Evolutionary conservation across 2,329 filamentous ascomycete genomes (phyloP), one percentile per base, ranked within the genome.

Genomic region (Chrysosporium queenslandicum): DNA sequence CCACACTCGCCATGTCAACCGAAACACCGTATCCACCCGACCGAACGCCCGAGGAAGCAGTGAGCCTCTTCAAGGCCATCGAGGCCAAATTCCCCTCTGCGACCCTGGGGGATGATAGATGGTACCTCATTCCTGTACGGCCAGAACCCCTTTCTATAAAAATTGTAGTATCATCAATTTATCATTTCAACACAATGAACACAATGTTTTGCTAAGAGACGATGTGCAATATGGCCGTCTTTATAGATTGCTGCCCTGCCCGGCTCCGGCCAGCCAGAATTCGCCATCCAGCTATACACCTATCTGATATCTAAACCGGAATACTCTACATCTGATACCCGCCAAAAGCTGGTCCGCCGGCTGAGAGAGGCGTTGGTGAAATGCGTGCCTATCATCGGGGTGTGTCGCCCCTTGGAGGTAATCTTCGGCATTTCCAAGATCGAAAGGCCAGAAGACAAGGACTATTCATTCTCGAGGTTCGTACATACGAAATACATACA

Each of bases 381-480:
- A 64, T 66, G 73, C n/a, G 70, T 80, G 9, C 68, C 71, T 11
- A 68, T 83, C 1, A 72, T 81, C 14, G 81, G 81, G 0, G 78
- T 83, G 0, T 81, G 78, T 63, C 83, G 81, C 60, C 79, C 80
- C 6, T 64, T 84, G 3, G 79, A 82, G 58, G 75, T 78, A 1
- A 75, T 82, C 40, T 68, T 81, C 6, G 69, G 74, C n/a, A 80
- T 82, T 50, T 69, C 66, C 53, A 67, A 71, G 14, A 61, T 77
- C 8, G 78, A 81, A 57, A 64, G 62, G 23, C 70, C 69, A 0
- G 79, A 82, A 60, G 81, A 84, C 58, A 76, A 73, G 48, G 81
- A 84, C 58, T 77, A 71, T 52, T 72, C 67, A 3, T 69, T 66
- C 53, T 78, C 76, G 2, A 74, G 53, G 53, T 52, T 23, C 40